Evolutionary conservation across 164 flowering plant species (phyloP).

Genomic region (Malania oleifera): DNA sequence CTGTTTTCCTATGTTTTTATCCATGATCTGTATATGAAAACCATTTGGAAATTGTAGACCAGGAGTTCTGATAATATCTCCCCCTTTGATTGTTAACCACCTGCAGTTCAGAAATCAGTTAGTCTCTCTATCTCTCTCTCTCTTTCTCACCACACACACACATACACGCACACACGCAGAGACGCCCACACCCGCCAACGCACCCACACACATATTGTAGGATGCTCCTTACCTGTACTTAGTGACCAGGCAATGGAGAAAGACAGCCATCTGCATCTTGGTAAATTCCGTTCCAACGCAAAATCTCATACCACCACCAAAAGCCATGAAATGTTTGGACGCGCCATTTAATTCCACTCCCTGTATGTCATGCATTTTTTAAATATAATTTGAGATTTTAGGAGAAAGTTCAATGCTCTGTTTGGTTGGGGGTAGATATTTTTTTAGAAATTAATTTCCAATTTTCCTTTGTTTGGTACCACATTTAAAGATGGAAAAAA

Average conservation of each 20-base stretch:
- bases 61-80: slow-evolving; percentile 76
- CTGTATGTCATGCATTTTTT: slow-evolving; percentile 18
- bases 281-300: slow-evolving; percentile 68
- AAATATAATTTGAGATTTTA: not conserved
- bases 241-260: slow-evolving; percentile 57
- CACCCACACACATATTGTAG: no score
- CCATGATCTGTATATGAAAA: slow-evolving; percentile 46
- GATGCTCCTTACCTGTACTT: slow-evolving; percentile 55
- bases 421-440: no score
- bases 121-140: slow-evolving; percentile 11
- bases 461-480: no score
- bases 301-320: slow-evolving; percentile 72
- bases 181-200: no score
- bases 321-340: slow-evolving; percentile 66
- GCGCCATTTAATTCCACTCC: slow-evolving; percentile 36
- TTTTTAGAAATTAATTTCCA: no score
- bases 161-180: not conserved
- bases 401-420: no score
- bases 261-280: slow-evolving; percentile 64
- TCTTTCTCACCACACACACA: not conserved
- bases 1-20: slow-evolving; percentile 28
- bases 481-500: no score
- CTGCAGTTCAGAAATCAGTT: slow-evolving; percentile 31
- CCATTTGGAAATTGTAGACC: slow-evolving; percentile 89
- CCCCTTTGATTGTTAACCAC: slow-evolving; percentile 71